Conservation (phyloP, 2,329 filamentous ascomycete genomes). For the Epicoccum sorghinum region DNA sequence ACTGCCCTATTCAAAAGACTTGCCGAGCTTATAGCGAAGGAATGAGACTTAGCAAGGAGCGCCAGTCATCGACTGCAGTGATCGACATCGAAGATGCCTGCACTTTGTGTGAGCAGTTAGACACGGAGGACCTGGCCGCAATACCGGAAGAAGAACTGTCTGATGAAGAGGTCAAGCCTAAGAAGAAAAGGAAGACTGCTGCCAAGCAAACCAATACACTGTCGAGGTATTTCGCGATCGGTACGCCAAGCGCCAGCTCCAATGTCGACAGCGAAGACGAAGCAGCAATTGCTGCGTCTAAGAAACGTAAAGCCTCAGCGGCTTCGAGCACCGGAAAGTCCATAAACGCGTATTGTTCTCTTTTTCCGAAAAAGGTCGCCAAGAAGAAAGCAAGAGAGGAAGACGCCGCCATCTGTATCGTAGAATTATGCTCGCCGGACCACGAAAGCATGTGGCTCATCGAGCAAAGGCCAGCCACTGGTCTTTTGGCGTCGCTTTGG, state of each 20-base stretch:
- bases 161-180: constrained; percentile 18
- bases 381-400: constrained; percentile 45
- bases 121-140: constrained; percentile 38
- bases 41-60: constrained; percentile 25
- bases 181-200: constrained; percentile 32
- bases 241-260: constrained; percentile 21
- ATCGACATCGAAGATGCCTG: constrained; percentile 43
- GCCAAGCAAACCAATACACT: constrained; percentile 32
- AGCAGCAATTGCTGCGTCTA: constrained; percentile 7
- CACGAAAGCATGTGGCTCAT: constrained; percentile 40
- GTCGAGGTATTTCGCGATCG: constrained; percentile 39
- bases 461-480: constrained; percentile 43
- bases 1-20: constrained; percentile 42
- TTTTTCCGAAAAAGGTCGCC: constrained; percentile 43
- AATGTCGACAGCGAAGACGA: constrained; percentile 17
- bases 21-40: constrained; percentile 45
- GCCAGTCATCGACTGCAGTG: constrained; percentile 13
- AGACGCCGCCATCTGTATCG: constrained; percentile 41
- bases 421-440: constrained; percentile 24
- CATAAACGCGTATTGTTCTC: constrained; percentile 37
- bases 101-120: constrained; percentile 33
- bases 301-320: constrained; percentile 34
- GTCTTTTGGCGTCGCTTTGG: constrained; percentile 37
- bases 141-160: constrained; percentile 26
- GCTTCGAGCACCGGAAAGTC: constrained; percentile 17